Base-by-base conservation (phyloP, 1,284 basidiomycete genomes). In the Apiotrichum siamense region DNA sequence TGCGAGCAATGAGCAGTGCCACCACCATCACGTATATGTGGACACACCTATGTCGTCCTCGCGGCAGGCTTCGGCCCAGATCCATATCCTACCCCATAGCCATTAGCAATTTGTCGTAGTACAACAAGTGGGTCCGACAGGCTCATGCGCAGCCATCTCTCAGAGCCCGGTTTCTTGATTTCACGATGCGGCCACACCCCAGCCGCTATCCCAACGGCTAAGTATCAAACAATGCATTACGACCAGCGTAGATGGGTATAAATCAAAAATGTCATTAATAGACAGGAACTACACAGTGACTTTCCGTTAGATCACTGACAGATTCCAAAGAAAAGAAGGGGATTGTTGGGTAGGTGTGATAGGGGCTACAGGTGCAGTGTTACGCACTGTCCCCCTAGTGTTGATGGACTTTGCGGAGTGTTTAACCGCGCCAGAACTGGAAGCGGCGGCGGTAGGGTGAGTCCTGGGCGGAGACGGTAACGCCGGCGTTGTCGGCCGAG, bases 71-170 rank as follows among this genome's bases (percentile, higher is more conserved):
- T n/a, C n/a, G n/a, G n/a, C n/a, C n/a, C n/a, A n/a, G n/a, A n/a
- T n/a, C n/a, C n/a, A n/a, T n/a, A n/a, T n/a, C n/a, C n/a, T n/a
- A n/a, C n/a, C n/a, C n/a, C n/a, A n/a, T n/a, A n/a, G n/a, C n/a
- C n/a, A n/a, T n/a, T n/a, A n/a, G n/a, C n/a, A n/a, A n/a, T n/a
- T n/a, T n/a, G n/a, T n/a, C n/a, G n/a, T n/a, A 38, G 36, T n/a
- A 20, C 9, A 9, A 40, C 12, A n/a, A 12, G n/a, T 33, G 21
- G 4, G 35, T 5, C 13, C 13, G 10, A 10, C 10, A 38, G 18
- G 36, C 54, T 57, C 35, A 58, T 46, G 31, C 17, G 36, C 39
- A 65, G 66, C 66, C 23, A 64, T 69, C 20, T n/a, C n/a, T n/a
- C n/a, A n/a, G n/a, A n/a, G n/a, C n/a, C n/a, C n/a, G n/a, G n/a